Conservation (phyloP, 2,329 filamentous ascomycete genomes). For the Exophiala bonariae region DNA sequence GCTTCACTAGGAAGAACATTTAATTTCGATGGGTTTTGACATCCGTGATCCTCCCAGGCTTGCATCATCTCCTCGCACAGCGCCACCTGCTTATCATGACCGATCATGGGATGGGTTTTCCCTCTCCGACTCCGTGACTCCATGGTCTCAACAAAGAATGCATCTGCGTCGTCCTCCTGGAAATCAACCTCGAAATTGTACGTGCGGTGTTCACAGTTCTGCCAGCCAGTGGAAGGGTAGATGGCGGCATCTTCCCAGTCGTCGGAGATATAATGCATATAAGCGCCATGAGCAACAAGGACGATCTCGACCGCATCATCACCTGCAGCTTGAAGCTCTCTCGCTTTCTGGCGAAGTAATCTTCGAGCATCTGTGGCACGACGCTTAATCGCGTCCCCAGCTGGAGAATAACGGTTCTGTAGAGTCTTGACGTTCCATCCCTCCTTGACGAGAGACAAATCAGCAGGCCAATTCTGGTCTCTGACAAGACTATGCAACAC, state of each 20-base stretch:
- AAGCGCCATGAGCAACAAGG: constrained; percentile 78
- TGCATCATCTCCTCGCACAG: constrained; percentile 41
- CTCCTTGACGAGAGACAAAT: constrained; percentile 61
- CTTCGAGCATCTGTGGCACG: constrained; percentile 62
- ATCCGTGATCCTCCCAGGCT: constrained; percentile 44
- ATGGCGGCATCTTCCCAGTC: constrained; percentile 65
- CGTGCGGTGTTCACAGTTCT: constrained; percentile 70
- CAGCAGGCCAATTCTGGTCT: constrained; percentile 55
- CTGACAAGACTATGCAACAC: constrained; percentile 63
- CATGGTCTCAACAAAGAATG: constrained; percentile 41
- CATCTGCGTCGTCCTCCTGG: constrained; percentile 37
- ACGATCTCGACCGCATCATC: constrained; percentile 66
- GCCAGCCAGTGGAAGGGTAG: constrained; percentile 61
- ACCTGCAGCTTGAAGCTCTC: constrained; percentile 55
- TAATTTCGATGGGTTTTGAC: constrained; percentile 31
- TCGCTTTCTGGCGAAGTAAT: constrained; percentile 58
- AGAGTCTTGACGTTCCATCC: constrained; percentile 71
- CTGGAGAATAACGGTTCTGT: constrained; percentile 46
- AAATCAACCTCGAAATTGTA: constrained; percentile 58
- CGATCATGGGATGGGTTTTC: constrained; percentile 34
- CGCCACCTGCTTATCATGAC: constrained; percentile 38
- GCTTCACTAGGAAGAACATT: too few species aligned
- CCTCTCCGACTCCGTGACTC: constrained; percentile 44
- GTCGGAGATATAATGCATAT: constrained; percentile 80
- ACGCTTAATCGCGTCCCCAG: constrained; percentile 54